Evolutionary conservation across 1,284 basidiomycete species (phyloP).

Genomic region (Tilletiopsis washingtonensis): DNA sequence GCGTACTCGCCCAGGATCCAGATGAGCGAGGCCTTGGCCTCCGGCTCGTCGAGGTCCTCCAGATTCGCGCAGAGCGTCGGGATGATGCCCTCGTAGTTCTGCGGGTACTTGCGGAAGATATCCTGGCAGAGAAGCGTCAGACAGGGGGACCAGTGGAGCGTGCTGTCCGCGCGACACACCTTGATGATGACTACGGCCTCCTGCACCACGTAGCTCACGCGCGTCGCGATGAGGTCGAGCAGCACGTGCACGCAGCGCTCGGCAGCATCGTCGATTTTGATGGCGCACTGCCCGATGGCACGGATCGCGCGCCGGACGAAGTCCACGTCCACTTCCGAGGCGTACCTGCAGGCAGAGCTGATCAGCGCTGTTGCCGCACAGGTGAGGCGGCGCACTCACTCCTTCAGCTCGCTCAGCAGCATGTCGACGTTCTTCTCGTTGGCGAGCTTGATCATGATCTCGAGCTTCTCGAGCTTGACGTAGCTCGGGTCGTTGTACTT

Average conservation of each 20-base stretch:
- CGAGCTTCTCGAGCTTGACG: slow-evolving; percentile 95
- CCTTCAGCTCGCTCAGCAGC: slow-evolving; percentile 86
- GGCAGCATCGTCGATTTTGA: slow-evolving; percentile 85
- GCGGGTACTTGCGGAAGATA: slow-evolving; percentile 97
- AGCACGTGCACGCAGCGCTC: slow-evolving; percentile 92
- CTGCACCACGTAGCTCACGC: slow-evolving; percentile 94
- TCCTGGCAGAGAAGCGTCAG: slow-evolving; percentile 59
- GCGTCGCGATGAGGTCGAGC: slow-evolving; percentile 79
- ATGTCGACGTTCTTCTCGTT: slow-evolving; percentile 87
- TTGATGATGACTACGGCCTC: slow-evolving; percentile 98
- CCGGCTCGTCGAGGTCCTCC: slow-evolving; percentile 93
- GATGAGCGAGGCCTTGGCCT: slow-evolving; percentile 93
- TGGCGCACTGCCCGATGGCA: slow-evolving; percentile 89
- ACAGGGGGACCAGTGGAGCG: neutral
- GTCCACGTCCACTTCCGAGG: slow-evolving; percentile 95
- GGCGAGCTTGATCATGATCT: slow-evolving; percentile 94
- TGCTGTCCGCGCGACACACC: slow-evolving; percentile 50
- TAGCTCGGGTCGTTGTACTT: slow-evolving; percentile 99
- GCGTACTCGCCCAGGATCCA: slow-evolving; percentile 99
- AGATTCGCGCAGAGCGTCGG: slow-evolving; percentile 88
- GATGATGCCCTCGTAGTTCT: slow-evolving; percentile 92
- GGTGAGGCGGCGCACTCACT: slow-evolving; percentile 54
- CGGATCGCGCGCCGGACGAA: slow-evolving; percentile 91
- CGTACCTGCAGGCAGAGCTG: slow-evolving; percentile 57
- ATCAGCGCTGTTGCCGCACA: neutral